Base-by-base conservation (phyloP, 768 basidiomycete species). In the Sarcomyxa edulis region DNA sequence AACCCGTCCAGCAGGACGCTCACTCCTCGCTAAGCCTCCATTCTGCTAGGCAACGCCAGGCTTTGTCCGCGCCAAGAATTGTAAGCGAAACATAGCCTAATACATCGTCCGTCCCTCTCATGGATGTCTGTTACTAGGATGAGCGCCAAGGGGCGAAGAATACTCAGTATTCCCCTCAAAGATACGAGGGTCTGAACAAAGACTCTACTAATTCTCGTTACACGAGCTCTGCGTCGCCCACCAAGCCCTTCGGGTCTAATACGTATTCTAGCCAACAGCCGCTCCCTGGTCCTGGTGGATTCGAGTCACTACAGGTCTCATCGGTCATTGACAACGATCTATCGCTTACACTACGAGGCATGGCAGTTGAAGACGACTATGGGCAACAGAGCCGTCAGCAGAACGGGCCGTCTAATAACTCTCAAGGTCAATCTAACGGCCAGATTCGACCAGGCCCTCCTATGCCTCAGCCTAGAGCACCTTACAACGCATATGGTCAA, bases 321-420 rank as follows among this genome's bases (percentile, higher is more conserved):
- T 47, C 39, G 33, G 3, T 35, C 43, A 69, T 66, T 12, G 77
- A 75, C 33, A 71, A 67, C 39, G 79, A 81, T 22, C 62, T 83
- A 23, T 61, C 77, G 10, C 55, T 74, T 22, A 68, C 76, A 4
- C 58, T 84, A 33, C 73, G 81, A 43, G 79, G 79, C 1, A 56
- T 57, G 50, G 46, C 49, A 14, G 53, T 56, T 24, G 60, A 56
- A 20, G 56, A 60, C 25, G 53, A 56, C 16, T 43, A 51, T n/a
- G n/a, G n/a, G n/a, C 29, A 45, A 44, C 34, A 41, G 39, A 29
- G 29, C 24, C 46, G 32, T 24, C 50, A 54, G 23, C 48, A 40
- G 36, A 31, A 40, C 14, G 33, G 45, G 15, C 40, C 37, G 28
- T 37, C 42, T 34, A 6, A 23, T 24, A 37, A 3, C n/a, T 24